Base-by-base conservation (phyloP, 352 stramenopile genomes). In the Globisporangium recalcitrans region DNA sequence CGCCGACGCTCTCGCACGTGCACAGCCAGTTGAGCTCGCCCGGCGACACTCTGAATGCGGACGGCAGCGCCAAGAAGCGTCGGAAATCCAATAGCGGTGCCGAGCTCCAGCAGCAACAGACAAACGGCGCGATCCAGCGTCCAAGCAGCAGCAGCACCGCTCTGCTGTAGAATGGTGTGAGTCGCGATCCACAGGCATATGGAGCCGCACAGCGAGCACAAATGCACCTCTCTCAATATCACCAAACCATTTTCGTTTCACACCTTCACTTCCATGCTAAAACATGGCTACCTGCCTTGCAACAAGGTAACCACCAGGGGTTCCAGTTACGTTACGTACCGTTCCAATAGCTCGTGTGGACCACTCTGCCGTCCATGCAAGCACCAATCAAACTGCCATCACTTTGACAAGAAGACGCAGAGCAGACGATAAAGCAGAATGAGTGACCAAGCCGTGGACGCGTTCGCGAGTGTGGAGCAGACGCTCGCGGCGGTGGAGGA, bases 401-500 rank as follows among this genome's bases (percentile, higher is more conserved):
- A 21, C 49, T 38, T 38, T 26, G 27, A 56, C 49, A 31, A 40
- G 34, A 21, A 40, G 16, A 36, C 26, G 49, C 24, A 22, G 16
- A 13, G 24, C 34, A 57, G 51, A 2, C n/a, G 9, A 44, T 42
- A 51, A 26, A 13, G 4, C 34, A 74, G 36, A 21, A 85, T 82
- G 72, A 93, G 78, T 60, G 80, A 86, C 31, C 71, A 85, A 67
- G 80, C 75, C 9, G 67, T 79, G 48, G 77, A 91, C 64, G 71
- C 78, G 22, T 86, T 93, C 57, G 68, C 60, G 53, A 82, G 75
- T 63, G 81, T 93, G 60, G 84, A 93, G 67, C 76, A 93, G 78
- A 91, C 84, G 65, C 80, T 93, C 19, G 72, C 75, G 60, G 77
- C 80, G 1, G 81, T 93, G 61, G 81, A 93, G 60, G 72, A 91